phyloP scores from a whole-genome alignment of 2,329 filamentous ascomycete genomes.

The Helotiales sp. region DNA sequence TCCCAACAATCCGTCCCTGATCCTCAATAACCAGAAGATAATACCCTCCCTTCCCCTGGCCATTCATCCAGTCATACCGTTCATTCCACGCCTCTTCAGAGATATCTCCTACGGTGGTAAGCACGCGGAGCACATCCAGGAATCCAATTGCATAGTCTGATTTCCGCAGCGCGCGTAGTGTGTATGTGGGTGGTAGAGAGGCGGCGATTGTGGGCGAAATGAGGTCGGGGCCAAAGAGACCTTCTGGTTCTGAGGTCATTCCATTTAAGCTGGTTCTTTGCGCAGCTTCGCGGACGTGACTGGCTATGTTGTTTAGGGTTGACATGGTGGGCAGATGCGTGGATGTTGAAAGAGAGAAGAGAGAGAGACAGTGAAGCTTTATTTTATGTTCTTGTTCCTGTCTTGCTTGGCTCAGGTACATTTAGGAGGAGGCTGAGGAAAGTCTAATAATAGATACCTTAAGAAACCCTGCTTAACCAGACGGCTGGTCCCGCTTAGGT shows the following conservation, averaged over 20 bases:
- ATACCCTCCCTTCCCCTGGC: slow-evolving; percentile 70
- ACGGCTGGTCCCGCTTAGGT: slow-evolving; percentile 10
- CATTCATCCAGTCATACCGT: slow-evolving; percentile 81
- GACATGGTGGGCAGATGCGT: background rate
- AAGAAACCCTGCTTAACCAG: background rate
- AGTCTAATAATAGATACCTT: slow-evolving; percentile 10
- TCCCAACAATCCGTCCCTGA: slow-evolving; percentile 75
- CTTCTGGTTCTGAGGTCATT: background rate
- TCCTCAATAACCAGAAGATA: slow-evolving; percentile 84
- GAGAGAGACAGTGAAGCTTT: background rate
- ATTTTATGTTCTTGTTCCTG: background rate
- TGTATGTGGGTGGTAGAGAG: slow-evolving; percentile 80
- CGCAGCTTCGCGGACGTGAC: background rate
- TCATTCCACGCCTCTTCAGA: slow-evolving; percentile 74
- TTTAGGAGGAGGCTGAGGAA: slow-evolving; percentile 6
- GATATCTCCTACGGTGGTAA: slow-evolving; percentile 93
- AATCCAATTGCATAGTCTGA: slow-evolving; percentile 83
- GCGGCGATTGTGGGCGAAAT: slow-evolving; percentile 77
- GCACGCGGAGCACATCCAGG: slow-evolving; percentile 86
- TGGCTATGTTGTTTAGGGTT: background rate
- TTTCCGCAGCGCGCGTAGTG: slow-evolving; percentile 77
- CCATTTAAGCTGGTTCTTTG: background rate
- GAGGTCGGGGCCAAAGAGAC: slow-evolving; percentile 15
- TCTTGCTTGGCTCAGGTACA: too few relatives aligned
- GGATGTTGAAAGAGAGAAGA: background rate